A percentile compares a stretch with the other conserved stretches of the same genome.
Evolutionary conservation across 768 basidiomycete genomes (phyloP).

Genomic region (Kwoniella bestiolae): DNA sequence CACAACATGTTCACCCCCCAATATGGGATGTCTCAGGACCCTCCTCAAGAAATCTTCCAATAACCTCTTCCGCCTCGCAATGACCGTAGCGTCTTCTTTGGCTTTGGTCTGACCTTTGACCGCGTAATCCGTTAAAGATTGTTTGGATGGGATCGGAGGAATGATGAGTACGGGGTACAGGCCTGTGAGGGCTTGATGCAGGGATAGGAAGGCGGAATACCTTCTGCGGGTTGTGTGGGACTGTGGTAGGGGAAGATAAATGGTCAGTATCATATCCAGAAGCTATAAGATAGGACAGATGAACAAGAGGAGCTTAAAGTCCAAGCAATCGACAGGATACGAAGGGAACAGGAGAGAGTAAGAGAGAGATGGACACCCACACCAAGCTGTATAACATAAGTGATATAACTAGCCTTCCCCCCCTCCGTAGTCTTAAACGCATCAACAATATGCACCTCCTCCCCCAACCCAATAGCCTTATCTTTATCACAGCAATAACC

Average conservation of each 20-base stretch:
- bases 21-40: slow-evolving; percentile 84
- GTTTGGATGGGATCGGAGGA: slow-evolving; percentile 96
- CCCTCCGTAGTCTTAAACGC: slow-evolving; percentile 92
- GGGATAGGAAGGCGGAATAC: slow-evolving; percentile 96
- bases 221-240: slow-evolving; percentile 80
- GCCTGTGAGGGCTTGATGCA: slow-evolving; percentile 78
- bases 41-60: slow-evolving; percentile 93
- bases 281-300: too few relatives aligned
- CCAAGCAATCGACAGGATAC: too few relatives aligned
- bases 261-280: background rate
- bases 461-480: slow-evolving; percentile 49
- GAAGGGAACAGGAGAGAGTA: background rate
- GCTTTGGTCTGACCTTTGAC: slow-evolving; percentile 82
- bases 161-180: slow-evolving; percentile 96
- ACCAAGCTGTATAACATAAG: slow-evolving; percentile 88
- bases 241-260: slow-evolving; percentile 58
- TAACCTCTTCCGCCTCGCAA: slow-evolving; percentile 89
- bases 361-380: slow-evolving; percentile 60
- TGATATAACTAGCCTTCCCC: slow-evolving; percentile 87
- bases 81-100: slow-evolving; percentile 91
- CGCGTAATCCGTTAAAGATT: slow-evolving; percentile 93
- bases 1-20: slow-evolving; percentile 94
- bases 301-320: too few relatives aligned
- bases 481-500: slow-evolving; percentile 55
- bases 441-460: slow-evolving; percentile 69